Base-by-base conservation (phyloP, 2,329 filamentous ascomycete genomes). In the Endothia cerciana region DNA sequence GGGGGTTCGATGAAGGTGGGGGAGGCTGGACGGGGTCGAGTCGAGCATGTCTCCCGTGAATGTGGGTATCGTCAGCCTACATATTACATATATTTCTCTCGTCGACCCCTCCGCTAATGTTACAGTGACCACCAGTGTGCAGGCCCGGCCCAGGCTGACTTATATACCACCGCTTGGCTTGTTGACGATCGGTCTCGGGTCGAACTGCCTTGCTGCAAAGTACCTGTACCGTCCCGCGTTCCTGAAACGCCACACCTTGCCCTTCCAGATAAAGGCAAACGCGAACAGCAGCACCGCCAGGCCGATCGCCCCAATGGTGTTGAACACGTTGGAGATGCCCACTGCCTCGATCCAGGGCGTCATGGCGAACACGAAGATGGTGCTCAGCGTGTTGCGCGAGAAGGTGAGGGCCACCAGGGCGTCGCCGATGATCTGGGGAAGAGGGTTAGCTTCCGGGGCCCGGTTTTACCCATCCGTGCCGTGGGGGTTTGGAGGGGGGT, bases 261-360 rank as follows among this genome's bases (percentile, higher is more conserved):
- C 67, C 47, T 68, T 67, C 67, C 67, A 68, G 57, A 68, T 60
- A 45, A 68, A 64, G 6, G 41, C 64, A 56, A 68, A 68, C 17
- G 67, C 67, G 41, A 68, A 67, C 4, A 68, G 62, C 19, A 68
- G 56, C 43, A 68, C 67, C 13, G 30, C 47, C 11, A 66, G 62
- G 3, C 65, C 65, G 51, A 68, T 68, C 19, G 67, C 67, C 3
- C 67, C 67, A 19, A 68, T 67, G n/a, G 67, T 68, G 64, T 68
- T 68, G 65, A 68, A 68, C 38, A 68, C 62, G 36, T 68, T 68
- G 5, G 65, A 63, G 41, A 68, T 67, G 22, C 67, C 67, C 19
- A 68, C 65, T 13, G 59, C 58, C 10, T 10, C 36, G 25, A 68
- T 67, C 67, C 67, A 68, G 1, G 67, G 67, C 2, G 67, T 67